Base-by-base conservation (phyloP, 208 protist genomes). In the Leishmania tarentolae region DNA sequence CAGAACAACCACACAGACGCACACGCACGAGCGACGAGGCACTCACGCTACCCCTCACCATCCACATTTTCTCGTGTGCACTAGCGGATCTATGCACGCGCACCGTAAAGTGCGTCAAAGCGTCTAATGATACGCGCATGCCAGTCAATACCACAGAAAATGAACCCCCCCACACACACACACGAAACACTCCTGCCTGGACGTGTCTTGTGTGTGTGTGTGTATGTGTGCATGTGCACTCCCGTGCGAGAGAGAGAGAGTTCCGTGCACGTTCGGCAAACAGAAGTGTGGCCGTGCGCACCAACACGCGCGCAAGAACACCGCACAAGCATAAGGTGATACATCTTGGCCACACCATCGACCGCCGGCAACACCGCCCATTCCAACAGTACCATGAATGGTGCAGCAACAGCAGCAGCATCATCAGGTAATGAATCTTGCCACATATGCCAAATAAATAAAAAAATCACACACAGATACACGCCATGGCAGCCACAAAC, bases 391-490 rank as follows among this genome's bases (percentile, higher is more conserved):
- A 13, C 68, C 35, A 50, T 35, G 21, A 19, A 73, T 50, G 42
- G 44, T 31, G 68, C 68, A 50, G 68, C 68, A 52, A 6, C 19
- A 35, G 65, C 65, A 71, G 68, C 40, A 50, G 68, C 40, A 73
- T 44, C 68, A 31, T 8, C 68, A 35, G 19, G 24, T 11, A 44
- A 50, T 11, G 19, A 15, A 28, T 50, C 68, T 6, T 31, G 21
- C 61, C 61, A 24, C 61, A 0, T 31, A 63, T 19, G 57, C 11
- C 50, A 47, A 8, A 47, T 13, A 3, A 65, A 65, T 63, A 65
- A 2, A 65, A 69, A 19, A 24, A 2, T 24, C 65, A 78, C 8
- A 73, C 47, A 84, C 35, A 68, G 15, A 78, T 31, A 75, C 52
- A 76, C 28, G 42, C 78, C 15, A 80, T 44, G 35, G 44, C 74